Evolutionary conservation across 768 basidiomycete species (phyloP), one percentile per base, ranked within the genome.

Genomic region (Lentinula detonsa): DNA sequence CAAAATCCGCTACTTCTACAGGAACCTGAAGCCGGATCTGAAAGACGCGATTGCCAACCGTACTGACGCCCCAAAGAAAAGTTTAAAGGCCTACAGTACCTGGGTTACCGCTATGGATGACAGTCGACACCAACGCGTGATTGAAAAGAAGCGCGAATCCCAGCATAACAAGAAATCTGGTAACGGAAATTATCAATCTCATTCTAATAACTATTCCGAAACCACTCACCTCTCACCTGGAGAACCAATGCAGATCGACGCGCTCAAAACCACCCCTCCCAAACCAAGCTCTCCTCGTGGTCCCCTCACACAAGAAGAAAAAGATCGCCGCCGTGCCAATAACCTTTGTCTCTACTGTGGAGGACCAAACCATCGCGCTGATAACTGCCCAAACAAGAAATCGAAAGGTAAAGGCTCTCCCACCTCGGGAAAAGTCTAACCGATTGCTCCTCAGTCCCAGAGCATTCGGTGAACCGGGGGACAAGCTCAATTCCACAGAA

Each of bases 281-380:
- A 49, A 49, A 7, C 3, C n/a, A 4, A 28, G 8, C 3, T 18
- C 28, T 3, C 16, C 16, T 8, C 46, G 46, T 9, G 46, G 46
- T 3, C 46, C 46, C 1, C 53, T 70, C 45, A 65, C 65, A 0
- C 39, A 57, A 4, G 62, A 59, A 1, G 69, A 69, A 51, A 21
- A 48, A 0, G 57, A 68, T 9, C 63, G 62, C 6, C 62, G 61
- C 9, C 51, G 46, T 15, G 23, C 45, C 5, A 54, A 67, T 2
- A 60, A 61, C 42, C 60, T 70, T 9, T 70, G 69, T 60, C 34
- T 65, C 35, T 70, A 69, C 48, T 71, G 70, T n/a, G 65, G 67
- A 1, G 58, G 56, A 33, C 56, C 65, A 15, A 60, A 62, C 15
- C 70, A 71, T 42, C 23, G 11, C 1, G 51, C 63, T 8, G 28